A percentile compares a stretch with the other conserved stretches of the same genome.
Evolutionary conservation across 768 basidiomycete genomes (phyloP).

Genomic region (Hydnomerulius pinastri): DNA sequence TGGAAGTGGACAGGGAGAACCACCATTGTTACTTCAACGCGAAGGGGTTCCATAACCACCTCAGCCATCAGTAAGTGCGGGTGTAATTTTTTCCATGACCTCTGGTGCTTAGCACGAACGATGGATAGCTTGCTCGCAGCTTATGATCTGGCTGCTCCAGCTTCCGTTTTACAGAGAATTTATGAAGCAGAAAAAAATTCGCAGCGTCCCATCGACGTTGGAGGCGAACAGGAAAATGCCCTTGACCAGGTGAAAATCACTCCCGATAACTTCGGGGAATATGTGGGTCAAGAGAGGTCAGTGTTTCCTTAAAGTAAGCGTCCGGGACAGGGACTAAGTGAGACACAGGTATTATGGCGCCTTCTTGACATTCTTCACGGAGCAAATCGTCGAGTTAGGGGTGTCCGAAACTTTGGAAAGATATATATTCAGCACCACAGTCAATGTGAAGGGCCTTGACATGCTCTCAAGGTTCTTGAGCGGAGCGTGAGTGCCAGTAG

Average conservation of each 20-base stretch:
- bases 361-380: constrained; percentile 42
- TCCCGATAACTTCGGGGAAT: constrained; percentile 49
- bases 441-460: constrained; percentile 32
- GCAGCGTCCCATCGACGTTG: constrained; percentile 42
- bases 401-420: constrained; percentile 43
- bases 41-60: constrained; percentile 55
- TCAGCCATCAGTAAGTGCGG: constrained; percentile 55
- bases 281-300: constrained; percentile 50
- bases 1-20: constrained; percentile 47
- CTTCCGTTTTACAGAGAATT: constrained; percentile 48
- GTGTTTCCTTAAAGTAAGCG: constrained; percentile 34
- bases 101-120: background rate
- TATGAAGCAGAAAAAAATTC: constrained; percentile 42
- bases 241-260: constrained; percentile 30
- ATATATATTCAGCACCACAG: constrained; percentile 44
- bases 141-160: constrained; percentile 55
- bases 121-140: constrained; percentile 50
- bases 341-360: constrained; percentile 33
- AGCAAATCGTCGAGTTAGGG: constrained; percentile 40
- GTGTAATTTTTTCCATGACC: background rate
- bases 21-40: constrained; percentile 53
- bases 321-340: constrained; percentile 32
- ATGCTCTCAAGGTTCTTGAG: constrained; percentile 38
- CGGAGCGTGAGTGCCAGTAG: constrained; percentile 34
- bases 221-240: constrained; percentile 36